These are phyloP conservation scores for Fusarium decemcellulare DNA, from an alignment of 2,329 filamentous ascomycete genomes.

Conservation along the genomic window DNA sequence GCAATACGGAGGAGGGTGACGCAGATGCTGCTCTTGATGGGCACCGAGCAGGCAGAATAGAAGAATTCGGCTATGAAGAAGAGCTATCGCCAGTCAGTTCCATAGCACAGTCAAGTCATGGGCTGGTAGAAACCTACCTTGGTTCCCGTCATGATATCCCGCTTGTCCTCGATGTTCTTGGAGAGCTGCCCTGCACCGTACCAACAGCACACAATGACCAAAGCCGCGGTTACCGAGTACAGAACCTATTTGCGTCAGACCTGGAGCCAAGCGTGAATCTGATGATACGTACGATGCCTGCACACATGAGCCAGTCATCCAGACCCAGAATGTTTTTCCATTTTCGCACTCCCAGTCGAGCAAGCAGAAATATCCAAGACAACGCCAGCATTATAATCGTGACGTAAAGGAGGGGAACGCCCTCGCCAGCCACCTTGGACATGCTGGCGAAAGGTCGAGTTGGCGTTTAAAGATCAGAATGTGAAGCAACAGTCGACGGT, in stretches of 20 bases:
- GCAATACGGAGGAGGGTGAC: constrained; percentile 48
- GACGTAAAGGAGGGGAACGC: constrained; percentile 33
- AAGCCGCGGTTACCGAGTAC: constrained; percentile 24
- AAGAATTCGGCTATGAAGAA: constrained; percentile 43
- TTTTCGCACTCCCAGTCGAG: constrained; percentile 24
- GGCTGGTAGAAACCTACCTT: constrained; percentile 24
- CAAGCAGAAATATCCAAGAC: constrained; percentile 23
- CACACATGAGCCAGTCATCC: constrained; percentile 42
- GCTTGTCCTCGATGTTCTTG: background rate
- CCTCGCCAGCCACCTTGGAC: constrained; percentile 27
- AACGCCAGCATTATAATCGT: constrained; percentile 34
- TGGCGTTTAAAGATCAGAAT: background rate
- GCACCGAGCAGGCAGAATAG: constrained; percentile 38
- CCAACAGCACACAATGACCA: constrained; percentile 39
- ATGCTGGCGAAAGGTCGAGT: constrained; percentile 10
- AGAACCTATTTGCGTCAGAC: constrained; percentile 16
- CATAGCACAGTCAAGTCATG: background rate
- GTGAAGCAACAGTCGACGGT: background rate
- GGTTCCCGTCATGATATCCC: constrained; percentile 32
- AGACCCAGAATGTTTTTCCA: constrained; percentile 36
- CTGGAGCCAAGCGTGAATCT: background rate
- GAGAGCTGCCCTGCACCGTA: constrained; percentile 33
- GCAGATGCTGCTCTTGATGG: constrained; percentile 48
- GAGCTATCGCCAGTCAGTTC: constrained; percentile 19
- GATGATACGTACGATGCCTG: constrained; percentile 26